Evolutionary conservation across 768 basidiomycete genomes (phyloP), one percentile per base, ranked within the genome.

Genomic region (Russula compacta): DNA sequence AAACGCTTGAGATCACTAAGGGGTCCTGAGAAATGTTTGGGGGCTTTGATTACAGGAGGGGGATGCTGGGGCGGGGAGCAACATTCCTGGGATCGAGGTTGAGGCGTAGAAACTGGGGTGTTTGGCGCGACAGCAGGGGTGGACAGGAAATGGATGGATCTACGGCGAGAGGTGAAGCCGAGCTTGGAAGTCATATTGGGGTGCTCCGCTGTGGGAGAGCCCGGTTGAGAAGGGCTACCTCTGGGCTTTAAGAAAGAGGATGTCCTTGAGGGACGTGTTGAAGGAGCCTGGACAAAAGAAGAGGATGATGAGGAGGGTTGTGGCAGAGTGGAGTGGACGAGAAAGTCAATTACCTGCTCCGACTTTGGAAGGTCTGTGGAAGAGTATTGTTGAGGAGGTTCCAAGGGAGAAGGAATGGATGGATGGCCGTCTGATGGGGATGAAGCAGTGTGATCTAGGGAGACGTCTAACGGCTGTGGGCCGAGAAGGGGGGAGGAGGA

Each of bases 1-100:
- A 98, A 97, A 33, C 94, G 89, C 71, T 92, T 92, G 69, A 98
- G 84, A 73, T 98, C 95, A 74, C 89, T 85, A 53, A 98, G 81
- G 2, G 92, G 88, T 0, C 92, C 87, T 63, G 80, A 80, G 59
- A 79, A 77, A 65, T 79, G 72, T 66, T 75, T 74, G 48, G 59
- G 44, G 58, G 63, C 56, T 64, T 70, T 72, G 52, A 54, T 15
- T 4, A 56, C 19, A 46, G 60, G 44, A 43, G 56, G 19, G 7
- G 62, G 61, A 39, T 29, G 65, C 64, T 49, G 36, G 59, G 42
- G 54, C 2, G 55, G 58, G 52, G 53, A 29, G 47, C 39, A 17
- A 40, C 67, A 55, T 49, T 29, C 2, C 2, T 29, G 24, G 24
- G 24, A 29, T 29, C 3, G 66, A 46, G 64, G 64, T 65, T 56